Percentiles rank a stretch among this genome's conserved stretches.
These are phyloP conservation scores for Xylaria polymorpha DNA, from an alignment of 2,329 filamentous ascomycete genomes.

Conservation along the genomic window DNA sequence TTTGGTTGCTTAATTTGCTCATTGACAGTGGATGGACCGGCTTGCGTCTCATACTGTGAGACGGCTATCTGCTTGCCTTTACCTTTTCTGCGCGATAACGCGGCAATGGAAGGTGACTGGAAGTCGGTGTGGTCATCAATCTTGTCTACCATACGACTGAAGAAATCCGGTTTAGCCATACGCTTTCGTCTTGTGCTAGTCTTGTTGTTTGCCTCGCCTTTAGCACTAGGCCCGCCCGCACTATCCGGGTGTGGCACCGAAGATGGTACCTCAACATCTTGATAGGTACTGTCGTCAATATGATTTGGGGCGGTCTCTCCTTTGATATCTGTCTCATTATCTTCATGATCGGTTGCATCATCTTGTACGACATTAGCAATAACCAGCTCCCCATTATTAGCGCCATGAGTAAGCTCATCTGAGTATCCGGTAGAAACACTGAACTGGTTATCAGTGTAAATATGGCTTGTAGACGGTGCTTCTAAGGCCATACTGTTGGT, in stretches of 20 bases:
- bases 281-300: conserved; percentile 7
- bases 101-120: conserved; percentile 41
- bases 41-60: conserved; percentile 7
- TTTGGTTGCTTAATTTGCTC: conserved; percentile 38
- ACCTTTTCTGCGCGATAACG: conserved; percentile 32
- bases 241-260: conserved; percentile 34
- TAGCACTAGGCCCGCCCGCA: conserved; percentile 8
- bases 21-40: conserved; percentile 35
- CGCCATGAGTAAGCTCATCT: background rate
- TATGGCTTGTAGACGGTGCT: background rate
- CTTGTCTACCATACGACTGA: conserved; percentile 34
- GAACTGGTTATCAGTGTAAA: background rate
- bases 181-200: conserved; percentile 44
- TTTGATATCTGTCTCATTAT: background rate
- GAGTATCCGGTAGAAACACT: background rate
- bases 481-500: background rate
- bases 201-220: conserved; percentile 23
- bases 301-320: background rate
- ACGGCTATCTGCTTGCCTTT: conserved; percentile 21
- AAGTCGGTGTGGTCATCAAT: conserved; percentile 23
- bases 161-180: conserved; percentile 44
- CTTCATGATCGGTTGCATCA: background rate
- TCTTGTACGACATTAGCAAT: background rate
- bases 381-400: conserved; percentile 4
- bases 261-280: conserved; percentile 38